Evolutionary conservation across 2,329 filamentous ascomycete species (phyloP).

Genomic region (Drechslerella coelobrocha): DNA sequence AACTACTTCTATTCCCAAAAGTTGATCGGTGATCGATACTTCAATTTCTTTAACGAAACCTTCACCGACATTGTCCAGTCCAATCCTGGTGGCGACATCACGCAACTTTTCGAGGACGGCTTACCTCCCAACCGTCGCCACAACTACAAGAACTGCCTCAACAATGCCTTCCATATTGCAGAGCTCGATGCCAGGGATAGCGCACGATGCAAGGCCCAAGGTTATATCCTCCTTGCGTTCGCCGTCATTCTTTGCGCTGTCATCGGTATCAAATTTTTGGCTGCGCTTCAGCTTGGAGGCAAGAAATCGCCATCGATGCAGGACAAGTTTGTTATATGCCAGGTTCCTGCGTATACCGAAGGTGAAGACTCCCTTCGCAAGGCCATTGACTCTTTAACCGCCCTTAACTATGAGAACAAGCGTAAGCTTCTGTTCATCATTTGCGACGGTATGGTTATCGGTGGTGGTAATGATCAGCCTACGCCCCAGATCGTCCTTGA

Average conservation of each 20-base stretch:
- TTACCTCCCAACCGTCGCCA: slow-evolving; percentile 61
- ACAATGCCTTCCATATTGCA: slow-evolving; percentile 82
- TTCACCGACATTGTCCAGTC: slow-evolving; percentile 73
- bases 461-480: slow-evolving; percentile 91
- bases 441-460: slow-evolving; percentile 96
- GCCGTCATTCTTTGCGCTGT: slow-evolving; percentile 82
- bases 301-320: slow-evolving; percentile 88
- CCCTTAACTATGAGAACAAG: slow-evolving; percentile 97
- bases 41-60: slow-evolving; percentile 74
- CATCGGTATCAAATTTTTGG: slow-evolving; percentile 85
- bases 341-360: slow-evolving; percentile 97
- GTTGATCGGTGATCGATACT: slow-evolving; percentile 58
- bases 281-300: slow-evolving; percentile 89
- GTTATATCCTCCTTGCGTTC: slow-evolving; percentile 86
- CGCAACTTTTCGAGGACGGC: slow-evolving; percentile 66
- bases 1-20: slow-evolving; percentile 74
- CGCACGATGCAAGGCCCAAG: slow-evolving; percentile 81
- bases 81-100: slow-evolving; percentile 82
- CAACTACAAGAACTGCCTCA: slow-evolving; percentile 79
- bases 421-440: slow-evolving; percentile 95
- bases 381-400: slow-evolving; percentile 90
- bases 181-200: slow-evolving; percentile 82
- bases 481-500: slow-evolving; percentile 98
- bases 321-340: slow-evolving; percentile 98
- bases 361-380: slow-evolving; percentile 94